Evolutionary conservation across 75 land plant species (phyloP).

Genomic region (Pinus tabuliformis): DNA sequence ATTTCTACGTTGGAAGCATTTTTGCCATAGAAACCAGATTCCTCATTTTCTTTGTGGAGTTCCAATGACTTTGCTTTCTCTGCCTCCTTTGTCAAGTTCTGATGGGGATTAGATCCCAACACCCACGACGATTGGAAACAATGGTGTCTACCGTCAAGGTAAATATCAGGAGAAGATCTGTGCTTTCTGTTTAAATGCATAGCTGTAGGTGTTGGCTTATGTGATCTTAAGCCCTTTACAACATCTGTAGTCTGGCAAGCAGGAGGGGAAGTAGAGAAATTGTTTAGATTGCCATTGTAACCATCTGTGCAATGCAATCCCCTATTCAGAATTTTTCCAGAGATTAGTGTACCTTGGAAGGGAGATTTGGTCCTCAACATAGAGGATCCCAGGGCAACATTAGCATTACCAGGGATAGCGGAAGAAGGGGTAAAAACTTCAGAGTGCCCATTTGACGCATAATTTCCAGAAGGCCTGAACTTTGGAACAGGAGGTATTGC

Average conservation of each 20-base stretch:
- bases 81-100: background rate
- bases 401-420: background rate
- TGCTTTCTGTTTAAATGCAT: background rate
- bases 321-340: background rate
- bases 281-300: background rate
- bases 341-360: background rate
- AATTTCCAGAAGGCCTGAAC: background rate
- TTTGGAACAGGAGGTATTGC: conserved; percentile 8
- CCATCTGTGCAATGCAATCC: background rate
- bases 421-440: conserved; percentile 1
- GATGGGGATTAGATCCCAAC: background rate
- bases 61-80: background rate
- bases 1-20: background rate
- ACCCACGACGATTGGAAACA: background rate
- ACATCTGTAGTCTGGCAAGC: background rate
- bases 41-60: background rate
- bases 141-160: background rate
- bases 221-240: conserved; percentile 3
- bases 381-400: background rate
- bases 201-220: background rate
- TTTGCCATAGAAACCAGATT: background rate
- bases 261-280: background rate
- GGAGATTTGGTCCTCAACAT: background rate
- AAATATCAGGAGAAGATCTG: background rate
- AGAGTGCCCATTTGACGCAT: conserved; percentile 4